Conservation (phyloP, 2,329 filamentous ascomycete genomes). For the Xylariaceae sp. region DNA sequence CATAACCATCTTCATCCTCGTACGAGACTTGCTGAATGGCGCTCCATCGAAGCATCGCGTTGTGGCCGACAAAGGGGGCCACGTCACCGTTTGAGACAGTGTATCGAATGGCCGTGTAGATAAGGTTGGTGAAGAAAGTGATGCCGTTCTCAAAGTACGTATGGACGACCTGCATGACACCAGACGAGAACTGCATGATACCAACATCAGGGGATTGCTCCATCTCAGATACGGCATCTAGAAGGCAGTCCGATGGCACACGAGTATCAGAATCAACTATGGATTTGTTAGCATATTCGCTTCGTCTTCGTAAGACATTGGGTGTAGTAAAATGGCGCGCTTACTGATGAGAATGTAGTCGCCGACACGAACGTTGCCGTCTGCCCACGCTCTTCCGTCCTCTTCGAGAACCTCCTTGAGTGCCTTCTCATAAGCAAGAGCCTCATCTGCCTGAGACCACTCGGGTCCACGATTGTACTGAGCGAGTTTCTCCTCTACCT, state of each 20-base stretch:
- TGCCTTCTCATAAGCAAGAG: constrained; percentile 56
- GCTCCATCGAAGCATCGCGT: constrained; percentile 75
- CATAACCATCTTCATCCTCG: constrained; percentile 62
- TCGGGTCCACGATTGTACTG: constrained; percentile 51
- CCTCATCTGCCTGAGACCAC: constrained; percentile 53
- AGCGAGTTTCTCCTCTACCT: constrained; percentile 66
- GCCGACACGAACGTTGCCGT: constrained; percentile 65
- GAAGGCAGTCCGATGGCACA: constrained; percentile 70
- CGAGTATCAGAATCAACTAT: constrained; percentile 71
- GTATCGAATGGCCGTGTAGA: constrained; percentile 76
- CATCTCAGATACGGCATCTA: constrained; percentile 76
- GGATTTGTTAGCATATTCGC: constrained; percentile 12
- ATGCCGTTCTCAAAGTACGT: constrained; percentile 75
- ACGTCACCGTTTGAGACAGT: constrained; percentile 75
- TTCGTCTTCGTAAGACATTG: not conserved
- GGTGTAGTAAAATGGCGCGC: constrained; percentile 2
- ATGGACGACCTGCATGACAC: constrained; percentile 77
- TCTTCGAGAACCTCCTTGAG: constrained; percentile 59
- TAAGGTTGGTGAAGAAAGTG: constrained; percentile 80
- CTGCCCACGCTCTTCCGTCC: constrained; percentile 63
- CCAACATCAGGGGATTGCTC: constrained; percentile 72
- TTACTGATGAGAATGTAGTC: constrained; percentile 67
- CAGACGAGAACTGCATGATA: constrained; percentile 75
- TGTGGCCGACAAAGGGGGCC: constrained; percentile 79
- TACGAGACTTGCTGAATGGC: constrained; percentile 66